Evolutionary conservation across 805 yeast genomes (phyloP), one percentile per base, ranked within the genome.

Genomic region (Wickerhamomyces queroliae): DNA sequence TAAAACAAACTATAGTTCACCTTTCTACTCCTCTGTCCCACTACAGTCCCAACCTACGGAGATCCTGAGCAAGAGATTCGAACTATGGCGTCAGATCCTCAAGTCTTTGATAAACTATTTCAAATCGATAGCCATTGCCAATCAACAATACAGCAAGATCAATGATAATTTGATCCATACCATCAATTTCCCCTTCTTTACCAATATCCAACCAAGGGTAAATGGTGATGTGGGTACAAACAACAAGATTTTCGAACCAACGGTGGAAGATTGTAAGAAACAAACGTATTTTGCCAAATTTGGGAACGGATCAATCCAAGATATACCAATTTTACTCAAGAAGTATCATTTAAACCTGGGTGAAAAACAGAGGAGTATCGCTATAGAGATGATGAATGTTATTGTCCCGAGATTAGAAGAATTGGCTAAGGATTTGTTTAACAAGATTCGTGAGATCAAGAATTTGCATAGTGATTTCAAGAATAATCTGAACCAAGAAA

Each of bases 391-490:
- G 55, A 75, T 64, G 52, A 71, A 65, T 53, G 70, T 70, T 57
- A 70, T 81, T 10, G 71, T 83, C n/a, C 86, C 85, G 28, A 67
- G 86, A 26, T 60, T 84, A 29, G 86, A 78, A 48, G 83, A 77
- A 44, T 63, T 84, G 38, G 72, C 79, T 42, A 75, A 83, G 45
- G 98, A 90, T 62, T 65, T 91, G 44, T 62, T 80, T 38, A 76
- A 81, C 37, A 88, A 90, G 53, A 86, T 91, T 44, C 85, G 83
- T 59, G 97, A 89, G 61, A 90, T 89, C 52, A 84, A 80, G 57
- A 75, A 82, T 35, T 65, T 90, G 42, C 81, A 81, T 49, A 77
- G 85, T 37, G 96, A 91, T 62, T 91, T 93, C 65, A 83, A 80
- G 50, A 85, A 83, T 58, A 72, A 78, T 37, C 76, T 89, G 48